Base-by-base conservation (phyloP, 2,329 filamentous ascomycete genomes). In the Exserohilum turcica region DNA sequence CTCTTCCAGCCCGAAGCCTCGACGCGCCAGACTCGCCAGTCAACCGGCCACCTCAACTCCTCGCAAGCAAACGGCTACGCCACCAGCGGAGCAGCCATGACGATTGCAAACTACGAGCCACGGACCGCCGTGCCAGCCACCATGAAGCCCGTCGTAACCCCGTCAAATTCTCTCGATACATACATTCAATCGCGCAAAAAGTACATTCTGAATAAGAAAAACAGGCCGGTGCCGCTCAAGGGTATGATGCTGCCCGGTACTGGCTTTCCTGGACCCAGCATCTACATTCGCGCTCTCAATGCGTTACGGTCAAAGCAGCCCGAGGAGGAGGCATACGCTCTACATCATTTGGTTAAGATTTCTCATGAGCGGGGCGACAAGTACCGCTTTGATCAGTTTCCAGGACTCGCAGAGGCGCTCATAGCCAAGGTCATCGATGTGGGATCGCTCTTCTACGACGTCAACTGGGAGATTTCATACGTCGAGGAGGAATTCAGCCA, bases 361-460 rank as follows among this genome's bases (percentile, higher is more conserved):
- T 97, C 92, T 0, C 94, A 88, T 68, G 92, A 97, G 74, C 85
- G 92, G 37, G 93, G 93, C 39, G 94, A 97, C 72, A 96, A 96
- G 74, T 97, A 96, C 76, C 89, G 91, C 56, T 97, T 97, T 62
- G 92, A 96, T 64, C 90, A 91, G 5, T 97, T 97, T 64, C 88
- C 90, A 1, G 88, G 91, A 8, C 82, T 99, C 24, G 91, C 91
- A 0, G 94, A 97, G 74, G 90, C 90, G 3, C 82, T 99, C 8
- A 86, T 96, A 49, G 89, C 92, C 56, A 95, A 95, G 69, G 87
- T 89, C 2, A 79, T 97, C 43, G 86, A 92, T 57, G 83, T 96
- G 35, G 89, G 89, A 50, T 83, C 81, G 40, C 77, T 96, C 10
- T 95, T 92, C 75, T 94, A 92, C 69, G 82, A 94, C 46, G 83